A percentile compares a stretch with the other conserved stretches of the same genome.
Evolutionary conservation across 129 eudicot genomes (phyloP).

Genomic region (Artemisia annua): DNA sequence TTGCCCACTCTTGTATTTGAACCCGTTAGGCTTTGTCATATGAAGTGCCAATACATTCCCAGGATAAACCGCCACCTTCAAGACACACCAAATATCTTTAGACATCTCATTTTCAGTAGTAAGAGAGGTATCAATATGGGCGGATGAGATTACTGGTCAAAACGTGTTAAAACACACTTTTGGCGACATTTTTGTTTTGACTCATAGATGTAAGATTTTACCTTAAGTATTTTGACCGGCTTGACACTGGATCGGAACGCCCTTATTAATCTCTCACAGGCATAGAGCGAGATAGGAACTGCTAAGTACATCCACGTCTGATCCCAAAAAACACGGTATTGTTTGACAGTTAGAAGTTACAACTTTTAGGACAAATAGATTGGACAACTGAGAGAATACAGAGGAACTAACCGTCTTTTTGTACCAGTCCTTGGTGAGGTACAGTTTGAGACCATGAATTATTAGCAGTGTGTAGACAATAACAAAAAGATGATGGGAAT

Average conservation of each 20-base stretch:
- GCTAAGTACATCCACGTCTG: slow-evolving; percentile 96
- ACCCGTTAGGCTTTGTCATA: slow-evolving; percentile 82
- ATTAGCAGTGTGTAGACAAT: slow-evolving; percentile 69
- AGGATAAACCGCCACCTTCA: slow-evolving; percentile 81
- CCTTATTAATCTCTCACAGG: slow-evolving; percentile 67
- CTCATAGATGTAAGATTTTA: slow-evolving; percentile 14
- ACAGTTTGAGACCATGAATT: slow-evolving; percentile 76
- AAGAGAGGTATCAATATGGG: slow-evolving; percentile 1
- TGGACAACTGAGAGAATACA: neutral
- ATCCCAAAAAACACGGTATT: neutral
- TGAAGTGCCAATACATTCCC: slow-evolving; percentile 80
- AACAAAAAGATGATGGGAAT: slow-evolving; percentile 83
- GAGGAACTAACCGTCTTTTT: slow-evolving; percentile 73
- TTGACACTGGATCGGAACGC: slow-evolving; percentile 69
- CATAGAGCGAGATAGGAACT: slow-evolving; percentile 61
- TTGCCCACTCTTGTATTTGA: slow-evolving; percentile 83
- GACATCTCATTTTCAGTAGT: neutral
- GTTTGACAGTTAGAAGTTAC: neutral
- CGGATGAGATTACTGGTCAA: neutral
- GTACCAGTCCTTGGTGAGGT: slow-evolving; percentile 58
- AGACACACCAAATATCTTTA: neutral
- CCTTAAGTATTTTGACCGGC: slow-evolving; percentile 74
- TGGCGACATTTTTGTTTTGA: neutral
- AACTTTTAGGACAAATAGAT: neutral
- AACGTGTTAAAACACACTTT: neutral